Percentiles rank a stretch among this genome's conserved stretches.
phyloP scores from a whole-genome alignment of 1,139 yeast species.

The Suhomyces coccinellae region DNA sequence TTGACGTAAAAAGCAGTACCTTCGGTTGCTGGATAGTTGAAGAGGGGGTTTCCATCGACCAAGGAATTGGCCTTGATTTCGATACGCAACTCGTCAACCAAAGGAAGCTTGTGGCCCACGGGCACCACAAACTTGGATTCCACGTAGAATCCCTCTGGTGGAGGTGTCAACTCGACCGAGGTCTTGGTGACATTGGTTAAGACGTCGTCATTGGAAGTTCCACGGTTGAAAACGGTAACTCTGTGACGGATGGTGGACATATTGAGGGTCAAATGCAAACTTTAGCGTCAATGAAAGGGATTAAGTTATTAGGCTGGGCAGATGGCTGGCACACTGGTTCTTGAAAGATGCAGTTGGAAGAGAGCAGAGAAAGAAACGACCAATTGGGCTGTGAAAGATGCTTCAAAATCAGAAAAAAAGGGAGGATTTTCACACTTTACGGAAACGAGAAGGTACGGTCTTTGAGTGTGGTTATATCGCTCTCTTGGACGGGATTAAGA shows the following conservation, averaged over 20 bases:
- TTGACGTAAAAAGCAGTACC: constrained; percentile 31
- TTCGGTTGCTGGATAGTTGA: constrained; percentile 24
- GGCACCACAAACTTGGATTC: constrained; percentile 23
- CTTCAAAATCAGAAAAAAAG: too few species aligned
- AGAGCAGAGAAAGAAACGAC: too few species aligned
- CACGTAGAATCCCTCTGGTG: constrained; percentile 18
- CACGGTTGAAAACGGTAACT: constrained; percentile 34
- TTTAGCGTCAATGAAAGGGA: too few species aligned
- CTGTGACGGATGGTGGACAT: constrained; percentile 29
- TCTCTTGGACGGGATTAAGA: too few species aligned
- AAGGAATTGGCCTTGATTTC: constrained; percentile 19
- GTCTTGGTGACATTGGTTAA: constrained; percentile 15
- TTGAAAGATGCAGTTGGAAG: too few species aligned
- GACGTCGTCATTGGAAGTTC: constrained; percentile 27
- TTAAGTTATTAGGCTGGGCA: too few species aligned
- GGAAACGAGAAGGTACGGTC: too few species aligned
- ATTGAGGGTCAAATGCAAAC: too few species aligned
- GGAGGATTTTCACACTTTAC: too few species aligned
- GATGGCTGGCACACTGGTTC: too few species aligned
- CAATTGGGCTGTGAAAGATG: too few species aligned
- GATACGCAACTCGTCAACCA: constrained; percentile 25
- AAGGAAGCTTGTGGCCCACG: constrained; percentile 3
- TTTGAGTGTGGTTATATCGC: too few species aligned
- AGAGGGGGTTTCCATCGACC: constrained; percentile 17
- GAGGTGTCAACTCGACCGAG: constrained; percentile 3